Conservation (phyloP, 2,329 filamentous ascomycete species). For the Trichoderma atroviride region DNA sequence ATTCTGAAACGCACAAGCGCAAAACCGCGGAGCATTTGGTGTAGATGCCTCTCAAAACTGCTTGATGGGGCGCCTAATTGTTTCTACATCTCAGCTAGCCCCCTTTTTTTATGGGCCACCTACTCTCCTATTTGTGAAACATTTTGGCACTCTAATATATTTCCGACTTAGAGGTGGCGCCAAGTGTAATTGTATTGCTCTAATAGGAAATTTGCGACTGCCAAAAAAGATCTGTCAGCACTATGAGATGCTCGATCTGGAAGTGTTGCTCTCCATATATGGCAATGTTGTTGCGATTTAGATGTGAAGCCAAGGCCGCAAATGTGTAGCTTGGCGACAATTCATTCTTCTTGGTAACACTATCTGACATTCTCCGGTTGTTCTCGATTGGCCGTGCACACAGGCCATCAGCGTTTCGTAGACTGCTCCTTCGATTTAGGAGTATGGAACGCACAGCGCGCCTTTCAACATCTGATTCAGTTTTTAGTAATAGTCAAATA, state of each 20-base stretch:
- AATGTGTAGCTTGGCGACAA: background rate
- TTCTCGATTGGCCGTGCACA: background rate
- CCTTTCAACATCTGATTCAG: background rate
- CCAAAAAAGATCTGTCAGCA: background rate
- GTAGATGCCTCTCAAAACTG: background rate
- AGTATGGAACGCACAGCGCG: background rate
- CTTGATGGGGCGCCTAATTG: background rate
- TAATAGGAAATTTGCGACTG: constrained; percentile 4
- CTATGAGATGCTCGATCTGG: background rate
- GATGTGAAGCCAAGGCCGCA: background rate
- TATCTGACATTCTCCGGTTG: background rate
- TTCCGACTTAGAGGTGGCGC: background rate
- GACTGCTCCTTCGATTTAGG: background rate
- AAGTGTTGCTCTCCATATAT: background rate
- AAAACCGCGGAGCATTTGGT: background rate
- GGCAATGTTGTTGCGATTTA: background rate
- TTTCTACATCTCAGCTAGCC: background rate
- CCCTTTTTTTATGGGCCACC: background rate
- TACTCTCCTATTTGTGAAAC: background rate
- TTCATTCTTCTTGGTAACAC: background rate
- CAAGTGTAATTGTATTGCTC: background rate
- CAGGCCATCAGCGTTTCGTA: background rate
- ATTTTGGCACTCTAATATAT: background rate
- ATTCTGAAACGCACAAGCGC: background rate
- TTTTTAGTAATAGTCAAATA: too few species aligned